Conservation (phyloP, 352 stramenopile species). For the Globisporangium iwayamae region DNA sequence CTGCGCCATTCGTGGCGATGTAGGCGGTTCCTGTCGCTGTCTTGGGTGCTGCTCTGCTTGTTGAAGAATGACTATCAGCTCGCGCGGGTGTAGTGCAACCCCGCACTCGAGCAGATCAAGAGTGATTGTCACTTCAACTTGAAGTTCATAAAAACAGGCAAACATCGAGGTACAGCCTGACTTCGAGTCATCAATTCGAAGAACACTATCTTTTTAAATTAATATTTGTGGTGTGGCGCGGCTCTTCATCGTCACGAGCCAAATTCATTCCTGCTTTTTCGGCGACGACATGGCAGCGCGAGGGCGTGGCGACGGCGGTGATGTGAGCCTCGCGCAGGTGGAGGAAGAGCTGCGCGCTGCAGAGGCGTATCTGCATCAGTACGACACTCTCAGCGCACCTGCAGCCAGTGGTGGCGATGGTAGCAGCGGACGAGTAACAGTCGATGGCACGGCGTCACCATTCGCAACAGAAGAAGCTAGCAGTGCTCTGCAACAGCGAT, state of each 20-base stretch:
- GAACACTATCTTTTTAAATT: no score
- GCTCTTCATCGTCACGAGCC: conserved; percentile 12
- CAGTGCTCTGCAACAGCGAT: background rate
- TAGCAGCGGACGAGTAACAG: background rate
- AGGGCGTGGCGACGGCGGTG: conserved; percentile 3
- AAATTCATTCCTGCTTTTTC: background rate
- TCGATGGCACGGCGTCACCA: background rate
- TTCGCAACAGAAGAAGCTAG: background rate
- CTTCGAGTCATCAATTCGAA: no score
- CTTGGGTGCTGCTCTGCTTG: background rate
- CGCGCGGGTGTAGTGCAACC: background rate
- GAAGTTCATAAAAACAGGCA: conserved; percentile 18
- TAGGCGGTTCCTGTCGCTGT: background rate
- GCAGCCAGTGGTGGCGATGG: background rate
- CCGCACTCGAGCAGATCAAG: conserved; percentile 6
- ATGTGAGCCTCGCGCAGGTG: conserved; percentile 52
- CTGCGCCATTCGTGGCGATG: background rate
- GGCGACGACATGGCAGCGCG: conserved; percentile 2
- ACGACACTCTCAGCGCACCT: background rate
- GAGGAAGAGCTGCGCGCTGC: conserved; percentile 63
- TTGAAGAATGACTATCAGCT: conserved; percentile 2
- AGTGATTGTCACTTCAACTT: conserved; percentile 60
- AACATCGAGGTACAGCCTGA: background rate
- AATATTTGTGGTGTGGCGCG: background rate
- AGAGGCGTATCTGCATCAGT: conserved; percentile 52